Conservation (phyloP, 805 yeast genomes). For the Millerozyma acaciae region DNA sequence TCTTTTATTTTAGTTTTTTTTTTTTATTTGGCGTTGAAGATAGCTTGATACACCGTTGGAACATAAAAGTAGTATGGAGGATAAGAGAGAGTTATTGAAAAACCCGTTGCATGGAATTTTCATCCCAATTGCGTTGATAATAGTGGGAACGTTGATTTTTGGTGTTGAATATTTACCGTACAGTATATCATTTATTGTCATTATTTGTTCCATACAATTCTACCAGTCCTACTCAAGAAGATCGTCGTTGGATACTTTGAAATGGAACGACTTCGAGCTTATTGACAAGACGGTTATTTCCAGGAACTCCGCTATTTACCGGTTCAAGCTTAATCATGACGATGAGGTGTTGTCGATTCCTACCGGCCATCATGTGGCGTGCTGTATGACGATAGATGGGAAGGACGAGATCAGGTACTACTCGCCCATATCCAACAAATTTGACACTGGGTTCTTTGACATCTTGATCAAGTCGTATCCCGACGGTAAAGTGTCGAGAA, state of each 20-base stretch:
- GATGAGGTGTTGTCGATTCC: slow-evolving; percentile 64
- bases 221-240: slow-evolving; percentile 42
- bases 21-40: background rate
- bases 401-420: slow-evolving; percentile 62
- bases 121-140: slow-evolving; percentile 60
- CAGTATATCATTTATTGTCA: slow-evolving; percentile 30
- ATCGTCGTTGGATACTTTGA: slow-evolving; percentile 44
- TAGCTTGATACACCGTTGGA: background rate
- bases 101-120: slow-evolving; percentile 74
- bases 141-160: slow-evolving; percentile 57
- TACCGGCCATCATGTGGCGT: slow-evolving; percentile 72
- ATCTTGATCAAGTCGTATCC: slow-evolving; percentile 72
- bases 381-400: slow-evolving; percentile 46
- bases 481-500: slow-evolving; percentile 64
- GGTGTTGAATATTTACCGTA: slow-evolving; percentile 49
- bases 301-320: slow-evolving; percentile 66
- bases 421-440: slow-evolving; percentile 70
- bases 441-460: slow-evolving; percentile 72
- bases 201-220: slow-evolving; percentile 30
- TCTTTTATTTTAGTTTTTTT: background rate
- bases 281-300: slow-evolving; percentile 71
- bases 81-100: slow-evolving; percentile 53
- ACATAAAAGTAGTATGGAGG: slow-evolving; percentile 27
- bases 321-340: slow-evolving; percentile 61
- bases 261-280: slow-evolving; percentile 65